Conservation (phyloP, 805 yeast genomes). For the Yarrowia sp. region DNA sequence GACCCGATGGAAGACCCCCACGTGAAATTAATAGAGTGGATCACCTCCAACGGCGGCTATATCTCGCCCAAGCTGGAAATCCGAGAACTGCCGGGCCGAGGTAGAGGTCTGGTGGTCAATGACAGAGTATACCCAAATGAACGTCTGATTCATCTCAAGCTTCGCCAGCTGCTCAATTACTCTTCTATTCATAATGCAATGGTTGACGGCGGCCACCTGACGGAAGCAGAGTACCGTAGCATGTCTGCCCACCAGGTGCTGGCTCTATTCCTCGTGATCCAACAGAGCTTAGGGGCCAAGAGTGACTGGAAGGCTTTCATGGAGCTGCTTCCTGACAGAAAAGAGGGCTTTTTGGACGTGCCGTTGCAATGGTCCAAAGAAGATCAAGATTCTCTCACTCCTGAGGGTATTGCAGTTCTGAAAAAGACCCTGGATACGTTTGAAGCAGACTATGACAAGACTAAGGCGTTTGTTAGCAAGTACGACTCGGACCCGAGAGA, state of each 20-base stretch:
- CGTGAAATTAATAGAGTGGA: constrained; percentile 30
- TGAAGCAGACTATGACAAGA: constrained; percentile 18
- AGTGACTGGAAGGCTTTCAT: constrained; percentile 27
- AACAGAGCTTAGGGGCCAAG: constrained; percentile 15
- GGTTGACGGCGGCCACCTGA: constrained; percentile 8
- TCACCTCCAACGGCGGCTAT: constrained; percentile 33
- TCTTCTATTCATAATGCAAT: not conserved
- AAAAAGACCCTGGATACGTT: constrained; percentile 15
- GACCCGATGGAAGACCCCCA: constrained; percentile 20
- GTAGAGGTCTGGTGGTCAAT: constrained; percentile 33
- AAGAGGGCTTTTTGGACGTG: constrained; percentile 17
- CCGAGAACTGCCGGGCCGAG: constrained; percentile 30
- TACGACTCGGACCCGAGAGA: constrained; percentile 26
- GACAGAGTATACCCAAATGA: constrained; percentile 35
- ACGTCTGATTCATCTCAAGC: constrained; percentile 32
- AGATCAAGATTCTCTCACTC: not conserved
- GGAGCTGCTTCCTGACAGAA: constrained; percentile 17
- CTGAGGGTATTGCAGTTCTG: constrained; percentile 9
- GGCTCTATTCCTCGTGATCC: constrained; percentile 28
- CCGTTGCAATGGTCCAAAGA: constrained; percentile 18
- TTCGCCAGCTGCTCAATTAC: constrained; percentile 37
- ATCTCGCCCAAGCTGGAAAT: constrained; percentile 30
- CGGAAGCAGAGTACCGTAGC: constrained; percentile 23
- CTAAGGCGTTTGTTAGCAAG: not conserved
- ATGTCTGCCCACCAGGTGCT: constrained; percentile 35